Percentiles rank a stretch among this genome's conserved stretches.
phyloP scores from a whole-genome alignment of 306 rosid species.

The Sicyos baderoa region DNA sequence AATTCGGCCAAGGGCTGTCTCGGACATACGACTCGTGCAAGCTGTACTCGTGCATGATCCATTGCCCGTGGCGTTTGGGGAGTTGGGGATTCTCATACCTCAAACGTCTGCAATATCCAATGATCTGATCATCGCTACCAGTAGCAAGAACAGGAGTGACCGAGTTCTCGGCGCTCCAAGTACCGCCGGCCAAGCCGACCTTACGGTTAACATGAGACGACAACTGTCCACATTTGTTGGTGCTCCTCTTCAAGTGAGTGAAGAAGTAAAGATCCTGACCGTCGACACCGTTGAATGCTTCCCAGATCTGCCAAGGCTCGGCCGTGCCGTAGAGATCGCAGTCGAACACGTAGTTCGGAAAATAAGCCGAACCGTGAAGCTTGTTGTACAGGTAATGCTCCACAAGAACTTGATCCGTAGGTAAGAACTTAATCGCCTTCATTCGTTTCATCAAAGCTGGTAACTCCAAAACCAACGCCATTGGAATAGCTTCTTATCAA shows the following conservation, averaged over 20 bases:
- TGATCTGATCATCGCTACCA: neutral
- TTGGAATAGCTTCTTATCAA: too few species aligned
- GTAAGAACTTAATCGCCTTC: neutral
- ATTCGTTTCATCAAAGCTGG: neutral
- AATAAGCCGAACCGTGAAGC: neutral
- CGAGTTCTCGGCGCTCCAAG: neutral
- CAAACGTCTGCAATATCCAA: neutral
- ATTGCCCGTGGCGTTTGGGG: neutral
- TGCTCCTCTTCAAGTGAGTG: neutral
- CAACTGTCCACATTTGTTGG: neutral
- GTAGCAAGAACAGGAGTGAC: neutral
- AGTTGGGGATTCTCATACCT: neutral
- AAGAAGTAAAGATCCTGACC: neutral
- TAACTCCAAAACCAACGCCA: neutral
- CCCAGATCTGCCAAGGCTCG: neutral
- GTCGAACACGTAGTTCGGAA: neutral
- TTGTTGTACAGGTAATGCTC: neutral
- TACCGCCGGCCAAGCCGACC: neutral
- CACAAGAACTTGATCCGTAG: neutral
- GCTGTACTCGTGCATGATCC: constrained; percentile 9
- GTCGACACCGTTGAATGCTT: neutral
- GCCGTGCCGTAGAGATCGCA: neutral
- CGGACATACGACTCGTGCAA: too few species aligned
- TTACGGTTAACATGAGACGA: neutral
- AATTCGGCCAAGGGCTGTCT: too few species aligned